Percentiles rank a stretch among this genome's conserved stretches.
phyloP scores from a whole-genome alignment of 768 basidiomycete species.

The Boletus rubroflammeus region DNA sequence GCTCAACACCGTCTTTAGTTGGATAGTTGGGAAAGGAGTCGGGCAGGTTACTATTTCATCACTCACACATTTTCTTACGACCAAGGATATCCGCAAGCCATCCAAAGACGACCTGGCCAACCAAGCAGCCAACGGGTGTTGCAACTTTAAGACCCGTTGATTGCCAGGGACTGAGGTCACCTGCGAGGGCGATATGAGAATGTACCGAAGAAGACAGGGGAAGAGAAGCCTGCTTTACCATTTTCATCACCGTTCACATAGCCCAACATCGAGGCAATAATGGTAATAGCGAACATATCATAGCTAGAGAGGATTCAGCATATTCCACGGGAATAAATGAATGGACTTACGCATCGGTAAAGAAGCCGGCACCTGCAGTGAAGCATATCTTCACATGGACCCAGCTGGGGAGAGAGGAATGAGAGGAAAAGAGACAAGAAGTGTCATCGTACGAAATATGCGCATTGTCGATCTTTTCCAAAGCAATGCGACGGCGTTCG shows the following conservation, averaged over 20 bases:
- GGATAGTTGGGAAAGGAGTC: not conserved
- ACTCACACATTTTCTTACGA: conserved; percentile 75
- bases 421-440: not conserved
- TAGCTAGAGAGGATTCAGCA: conserved; percentile 37
- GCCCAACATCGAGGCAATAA: conserved; percentile 78
- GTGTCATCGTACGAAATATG: conserved; percentile 61
- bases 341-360: conserved; percentile 70
- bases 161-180: conserved; percentile 49
- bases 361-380: conserved; percentile 79
- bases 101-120: conserved; percentile 74
- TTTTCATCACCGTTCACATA: conserved; percentile 60
- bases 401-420: conserved; percentile 45
- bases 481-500: conserved; percentile 68
- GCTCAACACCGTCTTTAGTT: conserved; percentile 42
- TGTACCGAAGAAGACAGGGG: not conserved
- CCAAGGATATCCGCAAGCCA: conserved; percentile 73
- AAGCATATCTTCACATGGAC: conserved; percentile 77
- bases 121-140: conserved; percentile 65
- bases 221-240: conserved; percentile 1
- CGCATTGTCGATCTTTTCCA: conserved; percentile 84
- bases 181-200: conserved; percentile 4
- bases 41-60: not conserved
- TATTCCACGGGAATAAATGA: not conserved
- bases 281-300: conserved; percentile 87
- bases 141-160: conserved; percentile 78